phyloP scores from a whole-genome alignment of 768 basidiomycete genomes.

The Termitomyces sp. region DNA sequence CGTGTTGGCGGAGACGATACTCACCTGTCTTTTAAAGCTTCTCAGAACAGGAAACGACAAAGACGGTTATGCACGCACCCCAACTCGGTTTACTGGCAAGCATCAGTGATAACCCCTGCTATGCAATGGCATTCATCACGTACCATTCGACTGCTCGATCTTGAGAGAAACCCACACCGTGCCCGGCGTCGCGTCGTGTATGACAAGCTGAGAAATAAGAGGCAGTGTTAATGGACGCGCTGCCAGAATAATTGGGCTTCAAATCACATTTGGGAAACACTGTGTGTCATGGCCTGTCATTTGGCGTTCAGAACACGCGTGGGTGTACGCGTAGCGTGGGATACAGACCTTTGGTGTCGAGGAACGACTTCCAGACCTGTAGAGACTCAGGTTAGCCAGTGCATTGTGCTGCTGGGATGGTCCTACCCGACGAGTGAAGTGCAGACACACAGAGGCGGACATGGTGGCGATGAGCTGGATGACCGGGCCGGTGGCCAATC shows the following conservation, averaged over 20 bases:
- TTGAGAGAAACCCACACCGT: constrained; percentile 61
- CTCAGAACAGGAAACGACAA: not conserved
- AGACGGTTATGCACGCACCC: constrained; percentile 40
- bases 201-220: constrained; percentile 42
- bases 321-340: not conserved
- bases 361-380: constrained; percentile 80
- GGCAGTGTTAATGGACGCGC: not conserved
- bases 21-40: constrained; percentile 34
- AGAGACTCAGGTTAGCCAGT: not conserved
- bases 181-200: constrained; percentile 69
- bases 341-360: constrained; percentile 61
- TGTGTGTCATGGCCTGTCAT: constrained; percentile 68
- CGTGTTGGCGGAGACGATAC: constrained; percentile 14
- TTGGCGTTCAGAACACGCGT: constrained; percentile 1
- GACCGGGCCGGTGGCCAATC: constrained; percentile 5
- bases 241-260: not conserved
- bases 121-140: constrained; percentile 15
- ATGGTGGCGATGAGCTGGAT: not conserved
- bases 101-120: not conserved
- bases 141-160: constrained; percentile 73
- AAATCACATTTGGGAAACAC: constrained; percentile 72
- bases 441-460: constrained; percentile 49
- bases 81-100: constrained; percentile 72
- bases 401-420: not conserved
- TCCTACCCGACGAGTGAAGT: constrained; percentile 60